Conservation (phyloP, 2,329 filamentous ascomycete genomes). For the Cladorrhinum sp. region DNA sequence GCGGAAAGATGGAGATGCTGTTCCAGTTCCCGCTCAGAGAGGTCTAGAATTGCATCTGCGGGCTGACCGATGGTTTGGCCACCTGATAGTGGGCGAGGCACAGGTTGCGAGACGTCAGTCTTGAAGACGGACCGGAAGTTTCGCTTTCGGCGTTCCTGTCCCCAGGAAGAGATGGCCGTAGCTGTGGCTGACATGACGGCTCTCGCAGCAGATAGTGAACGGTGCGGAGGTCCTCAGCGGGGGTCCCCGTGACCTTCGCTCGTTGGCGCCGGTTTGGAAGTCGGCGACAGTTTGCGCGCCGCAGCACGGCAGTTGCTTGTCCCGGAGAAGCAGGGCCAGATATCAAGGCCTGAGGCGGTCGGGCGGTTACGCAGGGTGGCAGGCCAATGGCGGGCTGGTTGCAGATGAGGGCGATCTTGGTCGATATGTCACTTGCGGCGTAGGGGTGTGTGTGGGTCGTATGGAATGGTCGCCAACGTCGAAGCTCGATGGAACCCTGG, state of each 20-base stretch:
- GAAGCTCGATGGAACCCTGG: background rate
- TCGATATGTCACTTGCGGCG: background rate
- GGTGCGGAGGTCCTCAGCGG: background rate
- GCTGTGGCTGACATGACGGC: conserved; percentile 31
- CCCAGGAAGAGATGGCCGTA: conserved; percentile 38
- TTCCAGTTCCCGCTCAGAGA: background rate
- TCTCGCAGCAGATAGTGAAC: background rate
- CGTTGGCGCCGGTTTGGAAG: background rate
- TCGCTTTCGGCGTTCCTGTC: conserved; percentile 45
- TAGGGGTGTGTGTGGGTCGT: background rate
- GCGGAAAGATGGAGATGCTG: background rate
- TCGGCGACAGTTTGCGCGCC: background rate
- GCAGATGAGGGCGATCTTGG: background rate
- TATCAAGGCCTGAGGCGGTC: background rate
- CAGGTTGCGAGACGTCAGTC: conserved; percentile 48
- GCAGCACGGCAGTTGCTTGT: background rate
- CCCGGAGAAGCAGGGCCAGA: background rate
- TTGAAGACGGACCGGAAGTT: conserved; percentile 57
- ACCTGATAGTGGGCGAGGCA: conserved; percentile 41
- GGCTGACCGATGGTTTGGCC: conserved; percentile 47
- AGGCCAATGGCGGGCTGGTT: background rate
- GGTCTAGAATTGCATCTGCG: conserved; percentile 22
- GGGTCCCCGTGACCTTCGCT: background rate
- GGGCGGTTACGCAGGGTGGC: background rate
- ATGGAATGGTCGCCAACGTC: background rate